A percentile compares a stretch with the other conserved stretches of the same genome.
phyloP scores from a whole-genome alignment of 106 monocot species.

The Dendrobium officinale region DNA sequence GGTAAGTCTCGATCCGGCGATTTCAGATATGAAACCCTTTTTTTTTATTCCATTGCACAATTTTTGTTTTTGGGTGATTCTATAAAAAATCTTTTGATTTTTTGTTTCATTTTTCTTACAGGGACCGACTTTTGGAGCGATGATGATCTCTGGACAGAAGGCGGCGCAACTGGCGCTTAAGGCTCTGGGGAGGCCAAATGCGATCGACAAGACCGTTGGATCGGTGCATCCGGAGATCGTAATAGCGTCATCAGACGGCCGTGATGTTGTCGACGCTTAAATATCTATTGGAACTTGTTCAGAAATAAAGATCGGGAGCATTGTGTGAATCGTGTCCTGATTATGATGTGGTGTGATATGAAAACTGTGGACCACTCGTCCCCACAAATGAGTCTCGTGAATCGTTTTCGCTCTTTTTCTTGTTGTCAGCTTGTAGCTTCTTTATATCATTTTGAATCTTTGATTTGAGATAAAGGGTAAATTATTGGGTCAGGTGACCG shows the following conservation, averaged over 20 bases:
- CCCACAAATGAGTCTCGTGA: too few species aligned
- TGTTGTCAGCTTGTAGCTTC: too few species aligned
- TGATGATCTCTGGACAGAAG: slow-evolving; percentile 96
- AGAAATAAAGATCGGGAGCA: neutral
- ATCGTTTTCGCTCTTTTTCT: too few species aligned
- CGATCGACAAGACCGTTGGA: slow-evolving; percentile 32
- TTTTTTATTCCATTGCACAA: too few species aligned
- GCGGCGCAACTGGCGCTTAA: slow-evolving; percentile 83
- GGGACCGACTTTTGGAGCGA: slow-evolving; percentile 94
- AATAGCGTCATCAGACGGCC: slow-evolving; percentile 48
- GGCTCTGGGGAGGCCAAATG: slow-evolving; percentile 71
- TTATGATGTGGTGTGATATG: too few species aligned
- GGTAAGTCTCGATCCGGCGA: slow-evolving; percentile 27
- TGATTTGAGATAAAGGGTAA: too few species aligned
- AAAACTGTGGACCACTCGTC: too few species aligned
- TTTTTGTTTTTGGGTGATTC: neutral
- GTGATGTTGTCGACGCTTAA: slow-evolving; percentile 54
- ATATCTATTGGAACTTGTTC: neutral
- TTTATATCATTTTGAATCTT: too few species aligned
- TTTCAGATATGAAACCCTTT: too few species aligned
- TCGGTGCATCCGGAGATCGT: slow-evolving; percentile 46
- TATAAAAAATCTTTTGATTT: neutral
- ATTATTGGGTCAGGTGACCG: too few species aligned
- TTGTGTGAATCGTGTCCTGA: too few species aligned
- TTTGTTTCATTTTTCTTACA: slow-evolving; percentile 12